Evolutionary conservation across 129 eudicot species (phyloP).

Genomic region (Flaveria brownii): DNA sequence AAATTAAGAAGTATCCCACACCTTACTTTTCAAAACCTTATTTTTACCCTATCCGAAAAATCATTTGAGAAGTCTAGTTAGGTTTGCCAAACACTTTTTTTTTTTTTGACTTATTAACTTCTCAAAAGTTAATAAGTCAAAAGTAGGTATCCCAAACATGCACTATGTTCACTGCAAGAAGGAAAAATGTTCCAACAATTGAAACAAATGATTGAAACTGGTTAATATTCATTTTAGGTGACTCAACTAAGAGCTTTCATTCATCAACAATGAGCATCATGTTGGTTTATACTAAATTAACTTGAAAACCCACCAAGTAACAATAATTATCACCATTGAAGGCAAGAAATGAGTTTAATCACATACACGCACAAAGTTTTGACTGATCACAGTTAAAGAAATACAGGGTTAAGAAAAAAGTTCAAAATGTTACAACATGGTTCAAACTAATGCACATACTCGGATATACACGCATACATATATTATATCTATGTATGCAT

Average conservation of each 20-base stretch:
- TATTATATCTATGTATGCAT: not conserved
- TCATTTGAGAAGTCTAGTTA: too few relatives aligned
- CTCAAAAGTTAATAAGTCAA: too few relatives aligned
- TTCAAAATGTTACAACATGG: constrained; percentile 35
- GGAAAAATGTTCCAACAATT: too few relatives aligned
- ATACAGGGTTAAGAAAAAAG: constrained; percentile 27
- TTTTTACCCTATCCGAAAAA: too few relatives aligned
- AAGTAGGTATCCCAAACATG: too few relatives aligned
- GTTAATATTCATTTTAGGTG: too few relatives aligned
- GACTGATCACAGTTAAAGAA: not conserved
- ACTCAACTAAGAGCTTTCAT: not conserved
- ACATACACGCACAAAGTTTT: constrained; percentile 21
- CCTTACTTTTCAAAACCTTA: too few relatives aligned
- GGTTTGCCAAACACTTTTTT: too few relatives aligned
- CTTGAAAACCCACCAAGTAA: not conserved
- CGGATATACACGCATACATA: constrained; percentile 9
- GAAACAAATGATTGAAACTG: too few relatives aligned
- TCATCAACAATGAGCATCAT: not conserved
- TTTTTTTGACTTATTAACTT: too few relatives aligned
- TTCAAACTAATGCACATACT: constrained; percentile 36
- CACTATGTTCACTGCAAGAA: too few relatives aligned
- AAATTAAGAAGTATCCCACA: too few relatives aligned
- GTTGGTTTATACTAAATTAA: not conserved
- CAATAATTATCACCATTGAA: not conserved
- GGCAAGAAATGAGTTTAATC: not conserved